phyloP scores from a whole-genome alignment of 2,329 filamentous ascomycete species.

The Diaporthe caulivora region DNA sequence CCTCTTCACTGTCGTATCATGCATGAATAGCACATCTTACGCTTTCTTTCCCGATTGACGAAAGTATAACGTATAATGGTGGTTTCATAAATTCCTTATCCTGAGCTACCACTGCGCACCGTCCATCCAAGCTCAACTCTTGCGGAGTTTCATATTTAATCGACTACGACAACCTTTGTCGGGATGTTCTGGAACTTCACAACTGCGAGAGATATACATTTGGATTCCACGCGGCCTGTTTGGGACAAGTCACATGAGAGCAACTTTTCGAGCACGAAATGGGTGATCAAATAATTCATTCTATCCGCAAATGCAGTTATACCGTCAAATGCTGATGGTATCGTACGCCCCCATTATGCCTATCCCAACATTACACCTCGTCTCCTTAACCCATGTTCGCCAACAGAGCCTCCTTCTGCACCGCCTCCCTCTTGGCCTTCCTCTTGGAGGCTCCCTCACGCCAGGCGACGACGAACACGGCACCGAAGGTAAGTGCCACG shows the following conservation, averaged over 20 bases:
- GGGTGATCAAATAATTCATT: neutral
- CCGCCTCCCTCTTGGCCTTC: neutral
- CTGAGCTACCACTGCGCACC: too few species aligned
- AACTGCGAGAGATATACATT: neutral
- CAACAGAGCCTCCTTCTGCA: constrained; percentile 6
- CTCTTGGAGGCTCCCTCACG: neutral
- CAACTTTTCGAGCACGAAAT: too few species aligned
- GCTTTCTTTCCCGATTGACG: too few species aligned
- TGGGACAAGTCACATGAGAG: neutral
- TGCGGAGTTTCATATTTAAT: too few species aligned
- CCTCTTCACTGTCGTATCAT: too few species aligned
- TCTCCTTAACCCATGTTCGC: neutral
- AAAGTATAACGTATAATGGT: too few species aligned
- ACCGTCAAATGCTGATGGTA: neutral
- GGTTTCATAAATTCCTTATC: too few species aligned
- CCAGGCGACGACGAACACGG: neutral
- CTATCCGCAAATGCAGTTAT: too few species aligned
- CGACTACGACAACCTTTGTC: neutral
- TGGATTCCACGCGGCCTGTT: neutral
- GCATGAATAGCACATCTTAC: too few species aligned
- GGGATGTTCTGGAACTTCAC: neutral
- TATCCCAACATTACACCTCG: neutral
- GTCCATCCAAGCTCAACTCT: too few species aligned
- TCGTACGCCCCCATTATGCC: neutral
- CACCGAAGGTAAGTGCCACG: neutral